Conservation (phyloP, 2,329 filamentous ascomycete species). For the Aureobasidium sp. region DNA sequence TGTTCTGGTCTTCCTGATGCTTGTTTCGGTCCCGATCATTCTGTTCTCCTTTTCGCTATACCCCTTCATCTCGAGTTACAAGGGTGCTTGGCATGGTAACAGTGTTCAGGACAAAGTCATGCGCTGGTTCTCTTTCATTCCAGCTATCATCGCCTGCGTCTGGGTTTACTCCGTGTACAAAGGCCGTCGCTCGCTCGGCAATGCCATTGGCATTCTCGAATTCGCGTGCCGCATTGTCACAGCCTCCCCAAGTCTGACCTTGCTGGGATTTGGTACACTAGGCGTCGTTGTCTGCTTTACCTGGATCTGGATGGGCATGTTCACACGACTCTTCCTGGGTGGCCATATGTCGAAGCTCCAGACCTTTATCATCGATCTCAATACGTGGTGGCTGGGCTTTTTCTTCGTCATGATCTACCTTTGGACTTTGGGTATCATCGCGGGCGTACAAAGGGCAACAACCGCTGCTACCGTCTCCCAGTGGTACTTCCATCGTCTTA, state of each 20-base stretch:
- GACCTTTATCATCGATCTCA: slow-evolving; percentile 73
- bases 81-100: slow-evolving; percentile 62
- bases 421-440: slow-evolving; percentile 83
- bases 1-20: slow-evolving; percentile 68
- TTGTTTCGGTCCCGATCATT: slow-evolving; percentile 77
- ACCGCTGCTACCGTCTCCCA: slow-evolving; percentile 94
- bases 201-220: slow-evolving; percentile 80
- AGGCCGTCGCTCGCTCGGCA: slow-evolving; percentile 69
- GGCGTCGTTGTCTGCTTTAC: slow-evolving; percentile 75
- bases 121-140: slow-evolving; percentile 76
- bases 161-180: slow-evolving; percentile 81
- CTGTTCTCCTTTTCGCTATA: slow-evolving; percentile 87
- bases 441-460: slow-evolving; percentile 80
- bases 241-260: slow-evolving; percentile 71
- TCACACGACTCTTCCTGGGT: slow-evolving; percentile 88
- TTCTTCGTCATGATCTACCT: slow-evolving; percentile 92
- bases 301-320: slow-evolving; percentile 95
- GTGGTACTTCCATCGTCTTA: slow-evolving; percentile 96
- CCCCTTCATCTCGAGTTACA: slow-evolving; percentile 81
- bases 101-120: slow-evolving; percentile 81
- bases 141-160: slow-evolving; percentile 60
- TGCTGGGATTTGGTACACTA: slow-evolving; percentile 74
- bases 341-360: slow-evolving; percentile 59
- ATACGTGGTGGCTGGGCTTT: slow-evolving; percentile 90
- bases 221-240: slow-evolving; percentile 83